Base-by-base conservation (phyloP, 139 green algal genomes). In the Coelastrella sp. region DNA sequence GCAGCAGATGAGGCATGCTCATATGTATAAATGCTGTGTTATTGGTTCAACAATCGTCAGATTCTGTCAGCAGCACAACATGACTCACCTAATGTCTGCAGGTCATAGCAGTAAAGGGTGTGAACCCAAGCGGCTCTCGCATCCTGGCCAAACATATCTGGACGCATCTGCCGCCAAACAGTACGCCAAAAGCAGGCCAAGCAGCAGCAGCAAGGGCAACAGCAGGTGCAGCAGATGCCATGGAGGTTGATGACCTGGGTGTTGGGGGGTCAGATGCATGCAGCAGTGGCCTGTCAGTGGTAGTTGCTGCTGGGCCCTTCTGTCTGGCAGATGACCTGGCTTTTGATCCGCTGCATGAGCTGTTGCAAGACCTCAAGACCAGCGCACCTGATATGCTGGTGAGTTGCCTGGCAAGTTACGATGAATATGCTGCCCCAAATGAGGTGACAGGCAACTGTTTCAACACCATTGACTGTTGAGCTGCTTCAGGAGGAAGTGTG, bases 301-400 rank as follows among this genome's bases (percentile, higher is more conserved):
- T 93, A 32, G 88, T 92, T 43, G 95, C 94, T 21, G 86, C 91
- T 2, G 95, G 95, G 11, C 95, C 95, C 9, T 98, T 92, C 87
- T 92, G 86, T n/a, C 85, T 80, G 13, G 63, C 85, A 0, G 93
- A 96, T 7, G 86, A 96, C 68, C 77, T 94, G 60, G 59, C 68
- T 6, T 97, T 92, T 83, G 93, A 89, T 50, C 93, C 94, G 1
- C 89, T 98, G 68, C 74, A 91, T 8, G 95, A 92, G 43, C 88
- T 99, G 72, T 87, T 98, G 59, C 64, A 88, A 19, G 71, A 64
- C 30, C 62, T 88, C 35, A 57, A 64, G 34, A 25, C 45, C 27
- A 32, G 71, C 2, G 69, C 30, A 11, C 92, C 93, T 25, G 82
- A 98, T 62, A 59, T 96, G 60, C 88, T 99, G 86, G 78, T 82